These are phyloP conservation scores for Tricholoma saponaceum DNA, from an alignment of 768 basidiomycete genomes.

Conservation along the genomic window DNA sequence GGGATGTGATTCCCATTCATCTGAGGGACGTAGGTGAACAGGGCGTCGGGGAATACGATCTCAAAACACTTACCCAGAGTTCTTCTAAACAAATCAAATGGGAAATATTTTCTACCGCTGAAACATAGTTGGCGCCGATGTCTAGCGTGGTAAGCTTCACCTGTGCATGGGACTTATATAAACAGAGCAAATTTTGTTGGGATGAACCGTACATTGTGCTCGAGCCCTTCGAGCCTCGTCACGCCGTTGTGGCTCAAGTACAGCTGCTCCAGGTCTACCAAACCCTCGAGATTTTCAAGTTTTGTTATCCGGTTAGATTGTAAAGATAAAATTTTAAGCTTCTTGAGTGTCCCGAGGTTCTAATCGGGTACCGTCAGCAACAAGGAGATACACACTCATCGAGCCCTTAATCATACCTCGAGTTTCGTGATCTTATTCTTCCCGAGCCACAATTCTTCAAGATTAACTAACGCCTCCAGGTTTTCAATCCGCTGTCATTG, in stretches of 20 bases:
- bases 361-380: conserved; percentile 22
- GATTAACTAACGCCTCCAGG: conserved; percentile 69
- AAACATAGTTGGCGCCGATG: conserved; percentile 80
- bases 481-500: conserved; percentile 75
- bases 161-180: conserved; percentile 23
- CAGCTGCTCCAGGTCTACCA: conserved; percentile 78
- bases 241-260: conserved; percentile 96
- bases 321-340: conserved; percentile 81
- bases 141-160: conserved; percentile 81
- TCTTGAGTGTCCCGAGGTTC: conserved; percentile 68
- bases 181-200: background rate
- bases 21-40: conserved; percentile 33
- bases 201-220: conserved; percentile 60
- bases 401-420: conserved; percentile 47
- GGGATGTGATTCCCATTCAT: conserved; percentile 85
- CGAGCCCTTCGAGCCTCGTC: conserved; percentile 76
- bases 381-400: background rate
- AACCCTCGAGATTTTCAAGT: conserved; percentile 73
- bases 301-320: conserved; percentile 93
- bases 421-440: conserved; percentile 95
- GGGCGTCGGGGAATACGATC: background rate
- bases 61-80: conserved; percentile 72
- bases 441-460: conserved; percentile 95
- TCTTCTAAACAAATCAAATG: conserved; percentile 81
- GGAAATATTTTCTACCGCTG: conserved; percentile 74